These are phyloP conservation scores for Backusella psychrophila DNA, from an alignment of 192 early-diverging fungal genomes.

Conservation along the genomic window DNA sequence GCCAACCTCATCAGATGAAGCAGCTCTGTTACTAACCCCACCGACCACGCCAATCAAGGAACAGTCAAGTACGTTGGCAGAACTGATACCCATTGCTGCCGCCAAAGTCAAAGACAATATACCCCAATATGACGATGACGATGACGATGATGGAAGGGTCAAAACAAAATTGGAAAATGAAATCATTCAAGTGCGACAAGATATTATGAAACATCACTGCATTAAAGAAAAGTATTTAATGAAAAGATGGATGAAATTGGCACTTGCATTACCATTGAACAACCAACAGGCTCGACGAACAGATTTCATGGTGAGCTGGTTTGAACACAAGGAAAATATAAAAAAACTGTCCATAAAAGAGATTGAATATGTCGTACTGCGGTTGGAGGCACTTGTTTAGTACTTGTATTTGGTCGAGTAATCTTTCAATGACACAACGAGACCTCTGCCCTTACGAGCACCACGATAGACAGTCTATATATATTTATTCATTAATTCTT, in stretches of 20 bases:
- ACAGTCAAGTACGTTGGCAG: background rate
- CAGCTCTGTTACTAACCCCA: background rate
- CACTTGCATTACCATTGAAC: background rate
- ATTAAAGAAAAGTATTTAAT: background rate
- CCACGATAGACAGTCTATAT: constrained; percentile 81
- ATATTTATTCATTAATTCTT: background rate
- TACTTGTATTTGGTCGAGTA: constrained; percentile 99
- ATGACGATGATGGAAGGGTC: background rate
- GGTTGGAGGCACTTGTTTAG: constrained; percentile 35
- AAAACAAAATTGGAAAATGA: background rate
- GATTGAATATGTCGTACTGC: background rate
- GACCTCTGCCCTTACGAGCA: constrained; percentile 93
- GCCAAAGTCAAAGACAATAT: background rate
- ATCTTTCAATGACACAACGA: constrained; percentile 96
- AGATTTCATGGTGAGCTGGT: background rate
- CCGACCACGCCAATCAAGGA: background rate
- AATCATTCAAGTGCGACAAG: background rate
- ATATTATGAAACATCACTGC: background rate
- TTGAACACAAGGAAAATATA: background rate
- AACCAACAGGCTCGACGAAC: background rate
- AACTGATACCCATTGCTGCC: background rate
- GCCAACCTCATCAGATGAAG: background rate
- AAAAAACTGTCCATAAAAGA: background rate
- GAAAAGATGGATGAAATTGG: background rate
- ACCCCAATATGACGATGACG: background rate